phyloP scores from a whole-genome alignment of 2,329 filamentous ascomycete species.

The Botrytis hyacinthi region DNA sequence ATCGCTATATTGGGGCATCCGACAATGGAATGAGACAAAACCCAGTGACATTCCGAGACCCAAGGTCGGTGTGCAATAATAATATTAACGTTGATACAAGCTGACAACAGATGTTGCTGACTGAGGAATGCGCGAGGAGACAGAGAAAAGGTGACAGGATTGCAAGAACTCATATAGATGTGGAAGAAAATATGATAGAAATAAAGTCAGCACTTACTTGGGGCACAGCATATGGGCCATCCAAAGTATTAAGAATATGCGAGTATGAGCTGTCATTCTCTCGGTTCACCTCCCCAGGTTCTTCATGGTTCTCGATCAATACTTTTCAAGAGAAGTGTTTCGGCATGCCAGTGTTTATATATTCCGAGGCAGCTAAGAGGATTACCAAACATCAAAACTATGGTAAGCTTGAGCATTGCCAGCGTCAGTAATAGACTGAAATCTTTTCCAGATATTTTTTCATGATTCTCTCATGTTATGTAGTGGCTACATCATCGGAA shows the following conservation, averaged over 20 bases:
- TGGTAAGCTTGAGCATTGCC: background rate
- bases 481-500: background rate
- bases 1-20: background rate
- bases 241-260: background rate
- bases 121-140: background rate
- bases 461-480: background rate
- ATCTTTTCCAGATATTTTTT: background rate
- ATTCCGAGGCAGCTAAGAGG: background rate
- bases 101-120: background rate
- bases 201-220: background rate
- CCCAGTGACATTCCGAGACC: background rate
- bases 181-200: conserved; percentile 5
- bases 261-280: conserved; percentile 11
- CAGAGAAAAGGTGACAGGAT: background rate
- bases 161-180: background rate
- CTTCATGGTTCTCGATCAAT: background rate
- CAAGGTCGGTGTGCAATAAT: background rate
- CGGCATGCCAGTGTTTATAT: background rate
- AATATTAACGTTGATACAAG: background rate
- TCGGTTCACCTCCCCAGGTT: background rate
- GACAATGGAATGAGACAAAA: background rate
- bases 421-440: background rate
- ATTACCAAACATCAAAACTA: background rate
- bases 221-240: background rate
- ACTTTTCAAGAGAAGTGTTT: background rate